Evolutionary conservation across 2,329 filamentous ascomycete genomes (phyloP).

Genomic region (Sporothrix brunneoviolacea): DNA sequence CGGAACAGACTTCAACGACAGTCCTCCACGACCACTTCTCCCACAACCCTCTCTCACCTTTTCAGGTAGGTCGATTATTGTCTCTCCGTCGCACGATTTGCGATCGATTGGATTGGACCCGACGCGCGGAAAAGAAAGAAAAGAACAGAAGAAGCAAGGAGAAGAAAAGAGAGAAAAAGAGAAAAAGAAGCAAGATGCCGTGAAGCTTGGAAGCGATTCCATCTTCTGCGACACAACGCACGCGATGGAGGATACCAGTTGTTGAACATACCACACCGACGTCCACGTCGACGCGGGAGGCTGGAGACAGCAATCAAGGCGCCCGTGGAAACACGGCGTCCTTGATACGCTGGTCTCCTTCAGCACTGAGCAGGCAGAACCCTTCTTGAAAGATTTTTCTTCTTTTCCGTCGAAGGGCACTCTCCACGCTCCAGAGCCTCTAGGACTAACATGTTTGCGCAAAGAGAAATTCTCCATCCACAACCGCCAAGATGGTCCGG

Average conservation of each 20-base stretch:
- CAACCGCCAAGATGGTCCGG: conserved; percentile 89
- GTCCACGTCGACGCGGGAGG: conserved; percentile 32
- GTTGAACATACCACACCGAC: conserved; percentile 7
- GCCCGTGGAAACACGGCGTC: conserved; percentile 4
- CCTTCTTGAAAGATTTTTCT: conserved; percentile 38
- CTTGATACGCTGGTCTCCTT: conserved; percentile 58
- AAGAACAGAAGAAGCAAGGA: conserved; percentile 5
- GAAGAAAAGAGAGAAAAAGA: conserved; percentile 1
- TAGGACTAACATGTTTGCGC: conserved; percentile 55
- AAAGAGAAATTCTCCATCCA: conserved; percentile 45
- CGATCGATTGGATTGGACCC: conserved; percentile 25
- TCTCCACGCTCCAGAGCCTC: conserved; percentile 59
- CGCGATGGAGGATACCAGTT: background rate
- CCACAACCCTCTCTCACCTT: background rate
- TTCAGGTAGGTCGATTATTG: conserved; percentile 14
- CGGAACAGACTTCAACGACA: too few relatives aligned
- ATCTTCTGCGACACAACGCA: too few relatives aligned
- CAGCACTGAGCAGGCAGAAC: conserved; percentile 64
- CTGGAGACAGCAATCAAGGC: conserved; percentile 55
- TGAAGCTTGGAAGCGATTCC: too few relatives aligned
- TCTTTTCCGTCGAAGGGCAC: conserved; percentile 47
- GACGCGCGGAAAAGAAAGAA: conserved; percentile 19
- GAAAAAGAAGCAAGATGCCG: background rate
- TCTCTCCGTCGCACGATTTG: background rate
- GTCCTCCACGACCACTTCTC: conserved; percentile 11